Conservation (phyloP, 192 early-diverging fungal genomes). For the Linnemannia elongata region DNA sequence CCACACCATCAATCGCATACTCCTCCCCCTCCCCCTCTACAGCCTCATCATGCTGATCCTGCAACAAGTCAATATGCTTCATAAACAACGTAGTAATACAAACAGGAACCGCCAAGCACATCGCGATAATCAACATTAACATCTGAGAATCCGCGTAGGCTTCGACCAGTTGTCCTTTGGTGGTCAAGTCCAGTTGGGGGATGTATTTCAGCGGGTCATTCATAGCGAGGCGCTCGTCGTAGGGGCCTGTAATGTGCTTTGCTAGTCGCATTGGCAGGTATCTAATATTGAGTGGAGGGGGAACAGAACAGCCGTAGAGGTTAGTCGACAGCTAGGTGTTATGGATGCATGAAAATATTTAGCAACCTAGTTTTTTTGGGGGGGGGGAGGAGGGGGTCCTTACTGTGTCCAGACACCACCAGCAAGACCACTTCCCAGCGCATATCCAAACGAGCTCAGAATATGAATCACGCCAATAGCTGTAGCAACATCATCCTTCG, state of each 20-base stretch:
- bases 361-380: no score
- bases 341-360: not conserved
- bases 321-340: not conserved
- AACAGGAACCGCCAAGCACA: slow-evolving; percentile 15
- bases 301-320: not conserved
- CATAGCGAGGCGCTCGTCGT: slow-evolving; percentile 26
- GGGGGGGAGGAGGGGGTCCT: not conserved
- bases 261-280: slow-evolving; percentile 25
- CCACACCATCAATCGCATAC: no score
- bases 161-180: slow-evolving; percentile 12
- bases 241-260: slow-evolving; percentile 27
- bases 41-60: not conserved
- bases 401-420: slow-evolving; percentile 35
- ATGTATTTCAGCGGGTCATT: slow-evolving; percentile 25
- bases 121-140: slow-evolving; percentile 29
- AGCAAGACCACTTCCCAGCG: slow-evolving; percentile 12
- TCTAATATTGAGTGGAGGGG: not conserved
- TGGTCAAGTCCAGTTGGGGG: not conserved
- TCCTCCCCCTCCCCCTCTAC: not conserved
- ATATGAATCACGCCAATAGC: slow-evolving; percentile 12
- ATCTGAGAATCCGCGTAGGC: slow-evolving; percentile 36
- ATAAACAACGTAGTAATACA: slow-evolving; percentile 8
- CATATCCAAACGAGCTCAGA: slow-evolving; percentile 16
- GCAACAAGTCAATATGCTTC: slow-evolving; percentile 16
- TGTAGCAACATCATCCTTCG: slow-evolving; percentile 12